phyloP scores from a whole-genome alignment of 805 yeast genomes.

The Metschnikowia picachoensis region DNA sequence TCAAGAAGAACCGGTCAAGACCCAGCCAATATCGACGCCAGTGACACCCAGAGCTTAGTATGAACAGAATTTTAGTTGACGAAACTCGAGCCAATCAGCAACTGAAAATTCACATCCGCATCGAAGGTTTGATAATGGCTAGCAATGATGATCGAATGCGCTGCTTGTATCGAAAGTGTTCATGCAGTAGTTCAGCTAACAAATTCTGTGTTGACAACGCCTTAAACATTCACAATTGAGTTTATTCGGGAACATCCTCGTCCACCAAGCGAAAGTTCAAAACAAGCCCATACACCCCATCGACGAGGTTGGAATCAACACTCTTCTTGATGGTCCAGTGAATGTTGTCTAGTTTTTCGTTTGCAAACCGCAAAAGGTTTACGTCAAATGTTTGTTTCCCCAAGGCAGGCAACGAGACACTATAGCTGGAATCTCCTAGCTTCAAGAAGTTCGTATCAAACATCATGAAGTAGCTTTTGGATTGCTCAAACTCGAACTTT shows the following conservation, averaged over 20 bases:
- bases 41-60: too few relatives aligned
- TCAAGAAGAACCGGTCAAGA: too few relatives aligned
- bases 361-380: conserved; percentile 40
- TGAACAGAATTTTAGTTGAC: too few relatives aligned
- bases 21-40: too few relatives aligned
- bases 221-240: neutral
- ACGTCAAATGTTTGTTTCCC: conserved; percentile 43
- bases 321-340: conserved; percentile 43
- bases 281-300: conserved; percentile 32
- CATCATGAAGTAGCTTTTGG: conserved; percentile 41
- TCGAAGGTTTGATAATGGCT: too few relatives aligned
- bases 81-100: too few relatives aligned
- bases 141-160: too few relatives aligned
- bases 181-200: too few relatives aligned
- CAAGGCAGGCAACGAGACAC: conserved; percentile 48
- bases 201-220: neutral
- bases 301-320: conserved; percentile 30
- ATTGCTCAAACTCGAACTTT: conserved; percentile 37
- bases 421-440: conserved; percentile 46
- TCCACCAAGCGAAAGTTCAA: conserved; percentile 36
- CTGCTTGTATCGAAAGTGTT: too few relatives aligned
- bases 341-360: conserved; percentile 42
- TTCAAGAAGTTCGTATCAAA: conserved; percentile 55
- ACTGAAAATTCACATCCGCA: too few relatives aligned
- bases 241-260: conserved; percentile 19